These are phyloP conservation scores for Scytalidium sp. DNA, from an alignment of 2,329 filamentous ascomycete genomes.

Conservation along the genomic window DNA sequence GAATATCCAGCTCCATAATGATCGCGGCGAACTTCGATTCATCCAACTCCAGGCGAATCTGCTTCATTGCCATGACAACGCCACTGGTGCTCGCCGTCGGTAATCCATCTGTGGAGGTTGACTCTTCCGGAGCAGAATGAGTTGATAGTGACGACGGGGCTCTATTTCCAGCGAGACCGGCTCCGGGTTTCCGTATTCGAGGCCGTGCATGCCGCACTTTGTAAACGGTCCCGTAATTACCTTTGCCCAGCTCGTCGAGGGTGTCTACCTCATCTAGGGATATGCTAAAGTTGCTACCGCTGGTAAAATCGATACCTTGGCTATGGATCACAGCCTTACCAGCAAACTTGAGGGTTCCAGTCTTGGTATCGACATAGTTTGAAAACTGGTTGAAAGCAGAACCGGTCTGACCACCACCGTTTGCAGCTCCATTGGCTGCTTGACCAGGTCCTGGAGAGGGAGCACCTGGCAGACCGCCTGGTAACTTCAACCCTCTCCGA, in stretches of 20 bases:
- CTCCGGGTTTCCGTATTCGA: constrained; percentile 53
- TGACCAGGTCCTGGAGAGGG: constrained; percentile 9
- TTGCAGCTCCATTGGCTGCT: constrained; percentile 12
- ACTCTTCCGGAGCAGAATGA: constrained; percentile 26
- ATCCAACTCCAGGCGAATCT: constrained; percentile 91
- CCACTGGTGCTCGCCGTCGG: constrained; percentile 58
- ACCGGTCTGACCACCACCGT: constrained; percentile 21
- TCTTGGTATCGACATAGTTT: constrained; percentile 87
- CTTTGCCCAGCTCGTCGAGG: constrained; percentile 89
- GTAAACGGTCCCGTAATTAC: constrained; percentile 98
- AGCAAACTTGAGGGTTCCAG: constrained; percentile 87
- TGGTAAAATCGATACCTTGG: constrained; percentile 87
- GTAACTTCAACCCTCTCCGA: constrained; percentile 63
- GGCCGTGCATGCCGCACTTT: constrained; percentile 84
- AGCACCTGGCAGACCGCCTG: constrained; percentile 31
- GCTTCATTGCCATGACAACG: constrained; percentile 97
- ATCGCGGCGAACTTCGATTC: constrained; percentile 97
- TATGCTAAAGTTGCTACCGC: constrained; percentile 86
- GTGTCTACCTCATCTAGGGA: constrained; percentile 95
- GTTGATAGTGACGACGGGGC: constrained; percentile 22
- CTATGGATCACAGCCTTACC: constrained; percentile 88
- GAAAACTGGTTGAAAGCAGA: constrained; percentile 65
- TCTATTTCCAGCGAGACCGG: constrained; percentile 47
- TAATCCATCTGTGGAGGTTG: constrained; percentile 25
- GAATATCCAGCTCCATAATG: constrained; percentile 93